Evolutionary conservation across 2,329 filamentous ascomycete genomes (phyloP).

Genomic region (Aspergillus flavus): DNA sequence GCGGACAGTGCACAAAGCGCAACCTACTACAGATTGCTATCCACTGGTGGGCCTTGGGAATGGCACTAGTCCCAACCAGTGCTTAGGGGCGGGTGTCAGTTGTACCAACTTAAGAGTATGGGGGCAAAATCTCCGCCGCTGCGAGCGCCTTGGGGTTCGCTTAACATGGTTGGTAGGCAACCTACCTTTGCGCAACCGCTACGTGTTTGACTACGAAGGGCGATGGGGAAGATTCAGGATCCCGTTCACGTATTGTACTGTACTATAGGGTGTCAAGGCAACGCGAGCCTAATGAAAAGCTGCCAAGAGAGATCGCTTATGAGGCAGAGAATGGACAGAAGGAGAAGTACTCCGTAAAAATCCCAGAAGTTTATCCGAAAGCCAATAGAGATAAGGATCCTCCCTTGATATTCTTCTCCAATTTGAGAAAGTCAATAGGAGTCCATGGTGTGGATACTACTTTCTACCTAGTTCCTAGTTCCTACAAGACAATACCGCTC

Average conservation of each 20-base stretch:
- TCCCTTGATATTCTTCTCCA: not conserved
- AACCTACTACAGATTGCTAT: not conserved
- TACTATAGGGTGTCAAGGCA: not conserved
- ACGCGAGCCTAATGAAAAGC: not conserved
- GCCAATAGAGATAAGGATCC: not conserved
- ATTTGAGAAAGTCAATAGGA: not conserved
- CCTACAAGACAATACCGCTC: not conserved
- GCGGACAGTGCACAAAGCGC: conserved; percentile 19
- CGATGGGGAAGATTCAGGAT: not conserved
- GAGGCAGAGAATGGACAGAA: not conserved
- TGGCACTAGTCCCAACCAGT: not conserved
- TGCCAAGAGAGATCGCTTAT: not conserved
- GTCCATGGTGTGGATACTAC: not conserved
- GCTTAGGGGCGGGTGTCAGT: conserved; percentile 1
- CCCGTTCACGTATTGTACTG: not conserved
- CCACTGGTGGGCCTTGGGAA: conserved; percentile 5
- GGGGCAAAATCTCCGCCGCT: not conserved
- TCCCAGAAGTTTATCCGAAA: not conserved
- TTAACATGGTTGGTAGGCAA: conserved; percentile 15
- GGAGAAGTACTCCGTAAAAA: not conserved
- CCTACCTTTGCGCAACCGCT: conserved; percentile 7
- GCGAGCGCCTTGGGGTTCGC: conserved; percentile 10
- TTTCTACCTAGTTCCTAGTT: not conserved
- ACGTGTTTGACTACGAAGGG: conserved; percentile 13
- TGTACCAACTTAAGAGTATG: conserved; percentile 4